These are phyloP conservation scores for Wickerhamiella sorbophila DNA, from an alignment of 805 yeast genomes.

Conservation along the genomic window DNA sequence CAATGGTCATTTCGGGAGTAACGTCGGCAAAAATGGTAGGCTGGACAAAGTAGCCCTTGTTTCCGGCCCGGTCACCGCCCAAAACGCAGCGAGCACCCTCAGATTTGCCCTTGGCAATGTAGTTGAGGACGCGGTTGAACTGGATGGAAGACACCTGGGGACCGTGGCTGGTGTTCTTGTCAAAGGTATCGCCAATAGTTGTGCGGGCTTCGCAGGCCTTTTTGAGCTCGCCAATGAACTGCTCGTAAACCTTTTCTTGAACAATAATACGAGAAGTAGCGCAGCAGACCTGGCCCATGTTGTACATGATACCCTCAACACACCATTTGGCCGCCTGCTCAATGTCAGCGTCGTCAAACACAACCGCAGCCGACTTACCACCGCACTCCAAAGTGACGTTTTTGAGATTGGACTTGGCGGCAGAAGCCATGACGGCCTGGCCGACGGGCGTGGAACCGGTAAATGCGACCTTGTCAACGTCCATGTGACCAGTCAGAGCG, in stretches of 20 bases:
- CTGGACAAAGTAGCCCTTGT: slow-evolving; percentile 50
- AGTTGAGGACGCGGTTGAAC: slow-evolving; percentile 56
- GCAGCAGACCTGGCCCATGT: slow-evolving; percentile 92
- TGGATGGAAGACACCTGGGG: slow-evolving; percentile 78
- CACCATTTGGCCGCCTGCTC: slow-evolving; percentile 62
- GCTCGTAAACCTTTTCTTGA: slow-evolving; percentile 70
- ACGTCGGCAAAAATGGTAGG: slow-evolving; percentile 72
- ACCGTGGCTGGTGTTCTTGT: slow-evolving; percentile 62
- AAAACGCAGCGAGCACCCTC: slow-evolving; percentile 74
- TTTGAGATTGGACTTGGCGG: slow-evolving; percentile 53
- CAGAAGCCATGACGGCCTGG: slow-evolving; percentile 57
- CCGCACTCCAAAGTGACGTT: slow-evolving; percentile 89
- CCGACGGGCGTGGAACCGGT: slow-evolving; percentile 92
- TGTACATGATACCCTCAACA: slow-evolving; percentile 71
- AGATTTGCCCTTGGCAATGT: slow-evolving; percentile 57
- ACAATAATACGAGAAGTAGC: slow-evolving; percentile 87
- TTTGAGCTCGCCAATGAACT: slow-evolving; percentile 45
- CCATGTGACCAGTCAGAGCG: slow-evolving; percentile 42
- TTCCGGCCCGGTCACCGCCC: slow-evolving; percentile 52
- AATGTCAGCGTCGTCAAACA: slow-evolving; percentile 74
- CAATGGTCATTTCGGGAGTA: slow-evolving; percentile 46
- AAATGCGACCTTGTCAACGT: slow-evolving; percentile 75
- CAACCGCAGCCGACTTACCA: slow-evolving; percentile 86
- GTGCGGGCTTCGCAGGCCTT: slow-evolving; percentile 35
- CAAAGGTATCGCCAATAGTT: slow-evolving; percentile 71